Conservation (phyloP, 2,329 filamentous ascomycete genomes). For the Elsinoe australis region DNA sequence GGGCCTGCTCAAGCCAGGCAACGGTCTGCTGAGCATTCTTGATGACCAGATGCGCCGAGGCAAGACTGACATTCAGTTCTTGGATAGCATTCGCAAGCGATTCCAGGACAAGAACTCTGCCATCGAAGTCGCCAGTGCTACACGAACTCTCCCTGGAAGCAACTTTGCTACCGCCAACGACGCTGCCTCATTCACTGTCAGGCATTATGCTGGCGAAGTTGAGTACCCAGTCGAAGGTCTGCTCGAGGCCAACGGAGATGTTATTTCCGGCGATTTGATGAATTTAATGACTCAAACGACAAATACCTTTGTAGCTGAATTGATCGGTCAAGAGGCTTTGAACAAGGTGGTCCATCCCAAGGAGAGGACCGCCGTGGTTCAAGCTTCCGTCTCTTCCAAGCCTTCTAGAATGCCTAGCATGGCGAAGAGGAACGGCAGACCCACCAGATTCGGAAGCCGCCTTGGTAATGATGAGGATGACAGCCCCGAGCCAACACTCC, state of each 20-base stretch:
- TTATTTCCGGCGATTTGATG: conserved; percentile 91
- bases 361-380: conserved; percentile 83
- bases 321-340: conserved; percentile 93
- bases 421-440: conserved; percentile 66
- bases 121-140: conserved; percentile 69
- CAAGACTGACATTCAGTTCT: conserved; percentile 77
- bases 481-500: conserved; percentile 32
- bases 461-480: conserved; percentile 40
- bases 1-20: conserved; percentile 82
- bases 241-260: conserved; percentile 90
- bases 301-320: conserved; percentile 77
- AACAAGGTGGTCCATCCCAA: conserved; percentile 90
- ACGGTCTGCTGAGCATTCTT: conserved; percentile 85
- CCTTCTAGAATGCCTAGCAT: conserved; percentile 88
- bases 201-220: conserved; percentile 93
- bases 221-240: conserved; percentile 84
- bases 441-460: conserved; percentile 39
- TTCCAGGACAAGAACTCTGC: conserved; percentile 93
- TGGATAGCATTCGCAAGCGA: conserved; percentile 83
- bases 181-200: conserved; percentile 76
- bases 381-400: conserved; percentile 93
- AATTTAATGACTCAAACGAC: conserved; percentile 84
- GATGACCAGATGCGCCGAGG: conserved; percentile 92
- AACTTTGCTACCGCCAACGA: conserved; percentile 82
- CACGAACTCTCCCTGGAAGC: conserved; percentile 70